Evolutionary conservation across 768 basidiomycete genomes (phyloP).

Genomic region (Kwoniella mangroviensis): DNA sequence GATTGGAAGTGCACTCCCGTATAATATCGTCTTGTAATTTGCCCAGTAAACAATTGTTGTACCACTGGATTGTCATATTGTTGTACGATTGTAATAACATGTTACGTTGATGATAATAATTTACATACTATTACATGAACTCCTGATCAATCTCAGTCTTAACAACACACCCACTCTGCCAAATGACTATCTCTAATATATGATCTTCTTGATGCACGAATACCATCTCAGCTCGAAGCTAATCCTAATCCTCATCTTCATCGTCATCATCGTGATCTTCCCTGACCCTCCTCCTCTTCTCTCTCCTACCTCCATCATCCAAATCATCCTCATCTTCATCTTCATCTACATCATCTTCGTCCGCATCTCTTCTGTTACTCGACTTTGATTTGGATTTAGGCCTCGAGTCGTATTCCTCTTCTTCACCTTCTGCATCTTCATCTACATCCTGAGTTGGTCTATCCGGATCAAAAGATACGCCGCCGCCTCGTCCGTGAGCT

Average conservation of each 20-base stretch:
- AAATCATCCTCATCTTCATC: conserved; percentile 78
- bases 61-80: background rate
- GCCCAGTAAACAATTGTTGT: no score
- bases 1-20: background rate
- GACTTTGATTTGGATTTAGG: background rate
- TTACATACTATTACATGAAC: conserved; percentile 13
- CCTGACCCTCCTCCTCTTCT: conserved; percentile 34
- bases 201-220: background rate
- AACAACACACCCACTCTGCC: background rate
- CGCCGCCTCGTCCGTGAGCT: conserved; percentile 39
- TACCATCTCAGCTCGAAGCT: background rate
- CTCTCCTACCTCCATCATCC: conserved; percentile 27
- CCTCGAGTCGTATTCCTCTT: conserved; percentile 72
- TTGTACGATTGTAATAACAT: conserved; percentile 1
- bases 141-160: background rate
- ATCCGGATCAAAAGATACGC: conserved; percentile 29
- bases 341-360: conserved; percentile 64
- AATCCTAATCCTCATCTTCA: conserved; percentile 33
- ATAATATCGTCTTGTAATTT: background rate
- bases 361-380: conserved; percentile 4
- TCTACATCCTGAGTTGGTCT: conserved; percentile 17
- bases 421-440: conserved; percentile 50
- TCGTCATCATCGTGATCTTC: conserved; percentile 51
- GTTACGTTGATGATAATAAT: conserved; percentile 4
- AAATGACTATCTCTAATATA: conserved; percentile 1